These are phyloP conservation scores for Malus hybrid DNA, from an alignment of 331 rosid genomes.

Conservation along the genomic window DNA sequence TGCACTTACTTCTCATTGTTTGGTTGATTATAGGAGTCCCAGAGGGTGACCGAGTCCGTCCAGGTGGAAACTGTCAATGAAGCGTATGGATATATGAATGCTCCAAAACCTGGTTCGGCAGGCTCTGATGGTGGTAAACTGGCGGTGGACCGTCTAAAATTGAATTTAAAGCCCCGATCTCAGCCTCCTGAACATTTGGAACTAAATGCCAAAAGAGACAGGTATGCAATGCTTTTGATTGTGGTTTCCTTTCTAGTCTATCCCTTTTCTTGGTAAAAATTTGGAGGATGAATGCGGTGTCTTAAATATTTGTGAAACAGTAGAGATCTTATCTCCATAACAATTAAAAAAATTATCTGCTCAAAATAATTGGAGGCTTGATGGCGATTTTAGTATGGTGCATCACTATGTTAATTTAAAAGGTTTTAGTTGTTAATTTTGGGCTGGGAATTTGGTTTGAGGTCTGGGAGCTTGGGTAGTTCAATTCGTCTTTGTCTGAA, in stretches of 20 bases:
- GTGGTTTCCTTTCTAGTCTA: background rate
- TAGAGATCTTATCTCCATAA: background rate
- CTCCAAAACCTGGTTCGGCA: conserved; percentile 40
- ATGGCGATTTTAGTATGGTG: background rate
- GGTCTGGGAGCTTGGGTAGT: no score
- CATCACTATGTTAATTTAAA: background rate
- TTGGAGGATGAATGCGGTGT: background rate
- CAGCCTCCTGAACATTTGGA: conserved; percentile 55
- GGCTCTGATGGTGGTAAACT: conserved; percentile 55
- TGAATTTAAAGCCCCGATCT: conserved; percentile 80
- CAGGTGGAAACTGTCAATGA: conserved; percentile 43
- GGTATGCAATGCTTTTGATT: conserved; percentile 37
- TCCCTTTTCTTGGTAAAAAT: background rate
- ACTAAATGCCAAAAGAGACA: conserved; percentile 50
- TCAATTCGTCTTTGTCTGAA: no score
- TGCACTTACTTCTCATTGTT: conserved; percentile 14
- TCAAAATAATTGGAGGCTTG: background rate
- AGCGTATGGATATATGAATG: conserved; percentile 33
- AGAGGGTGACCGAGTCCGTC: conserved; percentile 27
- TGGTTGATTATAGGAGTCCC: conserved; percentile 32
- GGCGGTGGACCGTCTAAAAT: conserved; percentile 66
- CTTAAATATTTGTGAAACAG: background rate
- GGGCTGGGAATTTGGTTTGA: background rate
- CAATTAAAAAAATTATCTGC: background rate
- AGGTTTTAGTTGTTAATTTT: no score